Conservation (phyloP, 805 yeast species). For the Starmerella tilneyi region DNA sequence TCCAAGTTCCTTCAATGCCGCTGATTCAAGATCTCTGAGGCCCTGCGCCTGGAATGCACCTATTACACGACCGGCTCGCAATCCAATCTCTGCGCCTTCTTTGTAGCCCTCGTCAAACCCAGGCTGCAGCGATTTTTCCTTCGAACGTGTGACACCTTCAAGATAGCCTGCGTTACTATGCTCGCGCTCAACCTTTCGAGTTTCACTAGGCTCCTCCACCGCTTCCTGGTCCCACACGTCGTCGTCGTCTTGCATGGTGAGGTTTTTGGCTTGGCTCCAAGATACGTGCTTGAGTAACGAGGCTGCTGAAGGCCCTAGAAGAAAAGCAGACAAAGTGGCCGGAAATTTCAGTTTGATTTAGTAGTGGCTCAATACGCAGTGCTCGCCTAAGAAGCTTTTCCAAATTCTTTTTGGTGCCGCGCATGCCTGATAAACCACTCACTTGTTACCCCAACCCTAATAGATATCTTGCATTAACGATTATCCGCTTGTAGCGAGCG, state of each 20-base stretch:
- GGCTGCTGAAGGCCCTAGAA: too few species aligned
- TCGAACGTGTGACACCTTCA: slow-evolving; percentile 62
- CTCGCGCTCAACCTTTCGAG: slow-evolving; percentile 33
- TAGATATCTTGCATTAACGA: not conserved
- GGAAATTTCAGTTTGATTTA: too few species aligned
- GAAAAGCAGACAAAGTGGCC: too few species aligned
- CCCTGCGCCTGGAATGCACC: slow-evolving; percentile 42
- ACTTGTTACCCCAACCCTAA: too few species aligned
- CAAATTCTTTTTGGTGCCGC: not conserved
- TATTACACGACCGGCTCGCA: slow-evolving; percentile 52
- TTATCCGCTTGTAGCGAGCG: not conserved
- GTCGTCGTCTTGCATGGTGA: slow-evolving; percentile 20
- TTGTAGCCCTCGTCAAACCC: slow-evolving; percentile 81
- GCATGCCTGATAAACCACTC: not conserved
- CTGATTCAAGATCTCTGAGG: slow-evolving; percentile 28
- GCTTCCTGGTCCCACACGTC: slow-evolving; percentile 23
- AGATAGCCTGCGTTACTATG: slow-evolving; percentile 75
- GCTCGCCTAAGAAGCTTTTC: too few species aligned
- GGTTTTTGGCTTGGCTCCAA: not conserved
- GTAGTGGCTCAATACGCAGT: too few species aligned
- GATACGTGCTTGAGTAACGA: not conserved
- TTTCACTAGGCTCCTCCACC: slow-evolving; percentile 22
- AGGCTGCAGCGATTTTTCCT: slow-evolving; percentile 57
- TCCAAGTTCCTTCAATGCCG: slow-evolving; percentile 40
- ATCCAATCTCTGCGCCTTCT: slow-evolving; percentile 61